A percentile compares a stretch with the other conserved stretches of the same genome.
Evolutionary conservation across 768 basidiomycete species (phyloP).

Genomic region (Russula lepida): DNA sequence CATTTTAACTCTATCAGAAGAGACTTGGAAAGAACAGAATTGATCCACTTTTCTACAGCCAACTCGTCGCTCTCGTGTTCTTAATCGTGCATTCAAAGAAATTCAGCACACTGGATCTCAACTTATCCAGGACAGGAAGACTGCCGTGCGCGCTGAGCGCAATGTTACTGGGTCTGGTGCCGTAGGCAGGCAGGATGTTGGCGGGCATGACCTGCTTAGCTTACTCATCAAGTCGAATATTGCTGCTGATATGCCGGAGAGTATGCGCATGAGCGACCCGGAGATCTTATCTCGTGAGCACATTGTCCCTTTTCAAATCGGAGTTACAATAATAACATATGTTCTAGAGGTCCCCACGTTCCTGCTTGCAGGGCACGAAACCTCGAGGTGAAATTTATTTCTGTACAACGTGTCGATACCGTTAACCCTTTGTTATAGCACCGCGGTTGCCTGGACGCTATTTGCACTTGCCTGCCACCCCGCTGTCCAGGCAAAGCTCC

Average conservation of each 20-base stretch:
- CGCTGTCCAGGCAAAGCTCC: slow-evolving; percentile 28
- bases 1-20: background rate
- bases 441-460: slow-evolving; percentile 31
- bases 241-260: slow-evolving; percentile 24
- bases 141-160: slow-evolving; percentile 21
- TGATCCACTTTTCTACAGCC: slow-evolving; percentile 19
- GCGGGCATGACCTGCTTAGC: slow-evolving; percentile 26
- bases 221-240: slow-evolving; percentile 29
- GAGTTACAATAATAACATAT: background rate
- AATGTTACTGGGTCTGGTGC: background rate
- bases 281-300: slow-evolving; percentile 27
- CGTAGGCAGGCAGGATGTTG: slow-evolving; percentile 18
- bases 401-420: background rate
- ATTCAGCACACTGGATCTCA: slow-evolving; percentile 45
- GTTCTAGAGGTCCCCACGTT: slow-evolving; percentile 28
- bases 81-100: slow-evolving; percentile 29
- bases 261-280: slow-evolving; percentile 25
- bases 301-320: background rate
- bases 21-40: background rate
- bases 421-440: background rate
- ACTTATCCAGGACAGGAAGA: slow-evolving; percentile 44
- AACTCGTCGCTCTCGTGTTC: slow-evolving; percentile 17
- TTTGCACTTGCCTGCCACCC: slow-evolving; percentile 27
- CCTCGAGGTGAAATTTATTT: slow-evolving; percentile 12
- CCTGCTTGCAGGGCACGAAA: slow-evolving; percentile 28